Conservation (phyloP, 768 basidiomycete species). For the Dioszegia hungarica region DNA sequence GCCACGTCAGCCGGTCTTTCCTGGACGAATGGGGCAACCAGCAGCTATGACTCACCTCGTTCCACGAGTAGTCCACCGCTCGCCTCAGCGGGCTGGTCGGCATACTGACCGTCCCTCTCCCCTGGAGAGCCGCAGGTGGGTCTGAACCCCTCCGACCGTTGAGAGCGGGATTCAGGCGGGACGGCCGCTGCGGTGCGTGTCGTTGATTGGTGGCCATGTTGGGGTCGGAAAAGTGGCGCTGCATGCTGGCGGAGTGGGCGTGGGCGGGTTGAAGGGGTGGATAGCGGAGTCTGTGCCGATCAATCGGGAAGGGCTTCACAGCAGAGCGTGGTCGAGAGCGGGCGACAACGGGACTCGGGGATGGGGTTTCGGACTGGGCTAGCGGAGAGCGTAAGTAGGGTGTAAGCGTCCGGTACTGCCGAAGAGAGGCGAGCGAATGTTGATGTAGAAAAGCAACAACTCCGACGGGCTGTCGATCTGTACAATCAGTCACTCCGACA, state of each 20-base stretch:
- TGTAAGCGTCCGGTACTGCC: neutral
- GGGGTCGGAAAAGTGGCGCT: constrained; percentile 19
- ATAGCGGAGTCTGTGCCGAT: neutral
- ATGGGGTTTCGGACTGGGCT: too few species aligned
- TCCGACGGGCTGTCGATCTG: neutral
- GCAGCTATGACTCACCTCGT: constrained; percentile 9
- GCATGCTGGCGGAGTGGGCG: neutral
- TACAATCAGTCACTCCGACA: neutral
- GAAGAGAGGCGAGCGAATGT: neutral
- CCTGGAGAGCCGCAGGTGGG: constrained; percentile 1
- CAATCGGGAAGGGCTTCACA: too few species aligned
- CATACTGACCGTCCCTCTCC: constrained; percentile 32
- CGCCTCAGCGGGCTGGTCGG: constrained; percentile 22
- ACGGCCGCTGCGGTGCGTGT: constrained; percentile 2
- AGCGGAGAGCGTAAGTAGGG: neutral
- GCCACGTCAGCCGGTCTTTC: neutral
- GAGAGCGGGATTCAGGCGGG: constrained; percentile 1
- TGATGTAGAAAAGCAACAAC: neutral
- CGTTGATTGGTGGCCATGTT: neutral
- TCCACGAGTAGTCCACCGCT: neutral
- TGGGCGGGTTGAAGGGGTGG: neutral
- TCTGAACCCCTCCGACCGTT: neutral
- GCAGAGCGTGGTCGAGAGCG: too few species aligned
- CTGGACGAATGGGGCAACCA: neutral
- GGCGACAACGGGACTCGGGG: too few species aligned